Base-by-base conservation (phyloP, 805 yeast genomes). In the Ogataea allantospora region DNA sequence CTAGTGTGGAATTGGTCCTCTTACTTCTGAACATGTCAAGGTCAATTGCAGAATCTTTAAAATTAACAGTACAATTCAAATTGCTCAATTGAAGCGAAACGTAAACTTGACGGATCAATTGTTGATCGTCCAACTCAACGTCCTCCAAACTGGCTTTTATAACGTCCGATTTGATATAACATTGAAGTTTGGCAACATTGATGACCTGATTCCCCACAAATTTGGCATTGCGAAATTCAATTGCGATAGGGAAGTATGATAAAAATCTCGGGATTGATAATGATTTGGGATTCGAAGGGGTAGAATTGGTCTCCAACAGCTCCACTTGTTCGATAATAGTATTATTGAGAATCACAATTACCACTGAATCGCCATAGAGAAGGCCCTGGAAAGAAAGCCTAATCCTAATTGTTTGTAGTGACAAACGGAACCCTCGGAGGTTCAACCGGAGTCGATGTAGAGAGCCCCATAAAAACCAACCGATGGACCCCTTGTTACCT, bases 391-490 rank as follows among this genome's bases (percentile, higher is more conserved):
- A 54, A 10, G 40, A 36, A 15, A 55, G 19, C 18, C 38, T 44
- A 2, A 54, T 12, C 8, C 40, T 30, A 11, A 57, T 28, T 1
- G 56, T 46, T 5, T 46, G 27, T 13, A 53, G 33, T 2, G 27
- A 16, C 5, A 53, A 13, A 1, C 33, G 17, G 22, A 38, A 30
- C 4, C 40, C 35, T 5, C 36, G 15, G 7, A 42, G 19, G 14
- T 42, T 30, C 11, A 44, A 25, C 4, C 40, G 38, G 5, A 58
- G 30, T 17, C 50, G 33, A 18, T 48, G 34, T 9, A 57, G 12
- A 17, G 44, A 40, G 18, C 54, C 33, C 60, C 58, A 54, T 3
- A 58, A 51, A 7, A 57, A 29, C 22, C 55, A 40, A 6, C 54
- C 50, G 11, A 58, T 28, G 4, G 56, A 46, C 2, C 40, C 47